Evolutionary conservation across 176 grass and related monocot genomes (phyloP).

Genomic region (Phoenix roebelenii): DNA sequence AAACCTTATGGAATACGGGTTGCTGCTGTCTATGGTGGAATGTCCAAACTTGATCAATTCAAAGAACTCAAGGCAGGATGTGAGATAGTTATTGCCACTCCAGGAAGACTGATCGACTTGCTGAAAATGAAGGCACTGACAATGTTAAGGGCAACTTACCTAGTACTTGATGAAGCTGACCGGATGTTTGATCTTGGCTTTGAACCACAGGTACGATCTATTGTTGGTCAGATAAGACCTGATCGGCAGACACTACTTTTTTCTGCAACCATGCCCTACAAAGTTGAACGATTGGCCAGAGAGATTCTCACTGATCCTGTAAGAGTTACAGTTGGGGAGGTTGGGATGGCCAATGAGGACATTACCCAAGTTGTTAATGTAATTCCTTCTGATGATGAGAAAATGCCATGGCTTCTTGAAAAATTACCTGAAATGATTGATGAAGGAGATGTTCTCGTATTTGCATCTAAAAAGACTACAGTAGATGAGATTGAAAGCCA

Average conservation of each 20-base stretch:
- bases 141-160: slow-evolving; percentile 83
- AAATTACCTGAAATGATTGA: slow-evolving; percentile 84
- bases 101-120: slow-evolving; percentile 96
- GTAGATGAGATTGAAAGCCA: slow-evolving; percentile 90
- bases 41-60: slow-evolving; percentile 91
- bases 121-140: slow-evolving; percentile 92
- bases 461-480: slow-evolving; percentile 76
- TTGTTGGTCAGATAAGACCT: slow-evolving; percentile 94
- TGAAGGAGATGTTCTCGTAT: slow-evolving; percentile 93
- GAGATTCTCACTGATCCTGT: slow-evolving; percentile 86
- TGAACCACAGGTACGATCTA: slow-evolving; percentile 89
- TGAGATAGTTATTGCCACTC: slow-evolving; percentile 88
- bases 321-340: slow-evolving; percentile 93
- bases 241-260: slow-evolving; percentile 98
- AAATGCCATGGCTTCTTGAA: slow-evolving; percentile 85
- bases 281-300: slow-evolving; percentile 88
- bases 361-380: slow-evolving; percentile 96
- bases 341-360: slow-evolving; percentile 93
- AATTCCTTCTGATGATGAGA: slow-evolving; percentile 87
- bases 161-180: slow-evolving; percentile 97
- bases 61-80: slow-evolving; percentile 96
- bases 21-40: slow-evolving; percentile 90
- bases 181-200: slow-evolving; percentile 99
- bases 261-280: slow-evolving; percentile 98
- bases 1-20: slow-evolving; percentile 90